A percentile compares a stretch with the other conserved stretches of the same genome.
Evolutionary conservation across 163 green algal genomes (phyloP).

Genomic region (Prototheca cutis): DNA sequence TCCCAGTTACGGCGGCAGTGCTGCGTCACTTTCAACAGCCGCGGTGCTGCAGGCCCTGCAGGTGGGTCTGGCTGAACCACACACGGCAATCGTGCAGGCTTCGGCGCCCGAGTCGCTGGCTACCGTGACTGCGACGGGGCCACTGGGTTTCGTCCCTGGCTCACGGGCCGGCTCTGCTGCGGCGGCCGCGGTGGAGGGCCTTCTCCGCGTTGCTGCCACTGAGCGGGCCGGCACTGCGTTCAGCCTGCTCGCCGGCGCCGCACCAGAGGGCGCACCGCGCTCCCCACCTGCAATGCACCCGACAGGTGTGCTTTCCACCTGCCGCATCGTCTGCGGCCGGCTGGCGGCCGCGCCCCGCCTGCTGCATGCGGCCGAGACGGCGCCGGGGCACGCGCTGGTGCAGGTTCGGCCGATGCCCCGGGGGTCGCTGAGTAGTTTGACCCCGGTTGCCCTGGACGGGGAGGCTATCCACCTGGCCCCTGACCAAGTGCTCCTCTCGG

Average conservation of each 20-base stretch:
- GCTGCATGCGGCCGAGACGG: conserved; percentile 7
- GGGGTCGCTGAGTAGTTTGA: conserved; percentile 32
- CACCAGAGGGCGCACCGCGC: too few relatives aligned
- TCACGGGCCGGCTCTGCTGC: neutral
- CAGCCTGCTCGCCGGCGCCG: neutral
- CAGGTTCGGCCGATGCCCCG: conserved; percentile 29
- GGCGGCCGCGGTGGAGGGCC: conserved; percentile 26
- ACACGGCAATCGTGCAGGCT: neutral
- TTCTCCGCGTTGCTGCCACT: conserved; percentile 42
- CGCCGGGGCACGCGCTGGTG: conserved; percentile 14
- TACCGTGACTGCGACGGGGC: too few relatives aligned
- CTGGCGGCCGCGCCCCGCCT: conserved; percentile 16
- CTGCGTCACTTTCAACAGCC: neutral
- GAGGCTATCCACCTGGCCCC: neutral
- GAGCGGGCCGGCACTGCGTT: conserved; percentile 23
- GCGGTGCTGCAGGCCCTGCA: conserved; percentile 3
- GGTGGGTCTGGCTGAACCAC: neutral
- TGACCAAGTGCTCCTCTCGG: conserved; percentile 19
- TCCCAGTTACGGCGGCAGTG: neutral
- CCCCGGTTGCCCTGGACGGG: conserved; percentile 18
- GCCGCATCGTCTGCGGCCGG: too few relatives aligned
- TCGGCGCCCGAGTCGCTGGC: neutral
- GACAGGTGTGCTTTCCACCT: too few relatives aligned
- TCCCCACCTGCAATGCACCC: too few relatives aligned
- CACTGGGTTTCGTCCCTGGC: too few relatives aligned